Conservation (phyloP, 2,329 filamentous ascomycete genomes). For the Hypomyces rosellus region DNA sequence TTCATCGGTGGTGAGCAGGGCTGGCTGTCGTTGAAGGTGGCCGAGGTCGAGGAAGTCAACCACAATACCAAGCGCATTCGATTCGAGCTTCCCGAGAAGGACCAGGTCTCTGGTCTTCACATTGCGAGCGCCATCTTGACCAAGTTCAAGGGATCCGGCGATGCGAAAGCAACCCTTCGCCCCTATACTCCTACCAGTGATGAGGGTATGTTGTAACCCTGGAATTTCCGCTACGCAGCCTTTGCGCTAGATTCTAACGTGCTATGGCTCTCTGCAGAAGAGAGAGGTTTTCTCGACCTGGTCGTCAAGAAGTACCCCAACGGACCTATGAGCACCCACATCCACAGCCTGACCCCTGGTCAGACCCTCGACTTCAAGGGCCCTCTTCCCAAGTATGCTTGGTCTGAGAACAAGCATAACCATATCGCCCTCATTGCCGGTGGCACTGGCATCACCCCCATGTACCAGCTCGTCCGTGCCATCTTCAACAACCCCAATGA, state of each 20-base stretch:
- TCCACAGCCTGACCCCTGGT: conserved; percentile 76
- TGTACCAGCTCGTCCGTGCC: conserved; percentile 87
- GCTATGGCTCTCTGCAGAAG: conserved; percentile 41
- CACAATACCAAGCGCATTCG: conserved; percentile 92
- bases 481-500: conserved; percentile 97
- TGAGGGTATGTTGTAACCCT: conserved; percentile 51
- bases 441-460: conserved; percentile 93
- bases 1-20: conserved; percentile 85
- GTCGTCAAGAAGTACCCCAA: conserved; percentile 86
- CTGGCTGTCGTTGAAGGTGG: conserved; percentile 74
- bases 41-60: conserved; percentile 73
- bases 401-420: conserved; percentile 85
- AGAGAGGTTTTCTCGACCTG: conserved; percentile 76
- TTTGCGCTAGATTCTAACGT: not conserved
- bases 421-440: conserved; percentile 87
- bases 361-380: conserved; percentile 90
- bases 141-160: conserved; percentile 79
- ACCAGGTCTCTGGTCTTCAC: conserved; percentile 75
- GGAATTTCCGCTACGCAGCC: too few relatives aligned
- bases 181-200: conserved; percentile 92
- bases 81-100: conserved; percentile 78
- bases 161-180: conserved; percentile 78
- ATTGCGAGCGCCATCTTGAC: conserved; percentile 85
- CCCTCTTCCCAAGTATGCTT: conserved; percentile 88
- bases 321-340: conserved; percentile 85